Evolutionary conservation across 1,284 basidiomycete species (phyloP), one percentile per base, ranked within the genome.

Genomic region (Salmacisia buchloeana): DNA sequence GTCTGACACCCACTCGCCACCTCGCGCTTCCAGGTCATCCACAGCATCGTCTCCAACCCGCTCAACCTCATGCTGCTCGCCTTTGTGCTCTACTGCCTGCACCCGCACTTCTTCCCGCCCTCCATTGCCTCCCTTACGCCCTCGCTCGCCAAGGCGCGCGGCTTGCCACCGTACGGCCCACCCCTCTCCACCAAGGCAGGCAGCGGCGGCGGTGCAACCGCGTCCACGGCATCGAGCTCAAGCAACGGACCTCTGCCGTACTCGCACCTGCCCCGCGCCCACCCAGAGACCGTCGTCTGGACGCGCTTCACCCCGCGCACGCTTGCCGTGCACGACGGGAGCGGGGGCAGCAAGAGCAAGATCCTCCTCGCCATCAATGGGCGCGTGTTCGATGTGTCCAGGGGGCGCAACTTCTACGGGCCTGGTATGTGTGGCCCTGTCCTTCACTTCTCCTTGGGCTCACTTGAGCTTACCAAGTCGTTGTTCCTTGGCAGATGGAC

Each of bases 381-480:
- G 13, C 88, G 85, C 13, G 93, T 97, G 61, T 96, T 94, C 79
- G 93, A 97, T 76, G 93, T 96, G 35, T 89, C 90, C 0, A 85
- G 86, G 13, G 93, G 93, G 34, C 84, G 86, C 72, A 89, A 86
- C 76, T 97, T 97, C 81, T 96, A 97, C 79, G 93, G 93, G 0
- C 93, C 93, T 92, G 70, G 77, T n/a, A 12, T 38, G 10, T 38
- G 36, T n/a, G 36, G 7, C 35, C 35, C 7, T 38, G 7, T 7
- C 35, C 35, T 15, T 15, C 9, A 15, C 35, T 38, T 38, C 35
- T 38, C 15, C 9, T 38, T 38, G 7, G 35, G 35, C 7, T 46
- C 31, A 39, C 9, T 12, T 23, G 25, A 18, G 45, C 36, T 39
- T 27, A 29, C 35, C 23, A 31, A 46, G 36, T 9, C 15, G 35